Percentiles rank a stretch among this genome's conserved stretches.
Conservation (phyloP, 2,329 filamentous ascomycete genomes). For the Xylaria sp. region DNA sequence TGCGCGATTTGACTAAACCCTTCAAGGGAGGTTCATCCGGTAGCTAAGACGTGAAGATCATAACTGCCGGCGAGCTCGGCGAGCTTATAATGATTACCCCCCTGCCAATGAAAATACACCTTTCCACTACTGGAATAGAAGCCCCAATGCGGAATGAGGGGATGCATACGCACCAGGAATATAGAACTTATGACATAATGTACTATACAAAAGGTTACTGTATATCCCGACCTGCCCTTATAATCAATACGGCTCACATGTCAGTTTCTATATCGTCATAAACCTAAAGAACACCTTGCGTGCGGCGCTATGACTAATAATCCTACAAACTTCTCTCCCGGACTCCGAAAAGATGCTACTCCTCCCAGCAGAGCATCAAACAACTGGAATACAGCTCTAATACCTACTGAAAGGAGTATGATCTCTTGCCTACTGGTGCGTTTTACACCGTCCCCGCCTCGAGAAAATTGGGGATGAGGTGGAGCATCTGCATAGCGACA, state of each 20-base stretch:
- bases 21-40: background rate
- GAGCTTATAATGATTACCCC: background rate
- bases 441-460: background rate
- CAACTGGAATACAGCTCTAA: background rate
- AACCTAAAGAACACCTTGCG: background rate
- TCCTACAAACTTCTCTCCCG: background rate
- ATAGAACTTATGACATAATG: background rate
- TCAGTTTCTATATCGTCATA: background rate
- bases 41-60: background rate
- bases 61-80: background rate
- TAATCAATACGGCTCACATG: background rate
- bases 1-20: background rate
- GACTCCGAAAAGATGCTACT: background rate
- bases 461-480: conserved; percentile 4
- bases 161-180: background rate
- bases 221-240: background rate
- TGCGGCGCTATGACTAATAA: background rate
- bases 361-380: background rate
- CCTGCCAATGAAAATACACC: background rate
- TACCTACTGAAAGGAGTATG: background rate
- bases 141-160: background rate
- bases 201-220: too few relatives aligned
- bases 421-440: background rate
- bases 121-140: background rate
- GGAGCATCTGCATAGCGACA: background rate